Base-by-base conservation (phyloP, 495 filamentous ascomycete genomes). In the Aeminium ludgeri region DNA sequence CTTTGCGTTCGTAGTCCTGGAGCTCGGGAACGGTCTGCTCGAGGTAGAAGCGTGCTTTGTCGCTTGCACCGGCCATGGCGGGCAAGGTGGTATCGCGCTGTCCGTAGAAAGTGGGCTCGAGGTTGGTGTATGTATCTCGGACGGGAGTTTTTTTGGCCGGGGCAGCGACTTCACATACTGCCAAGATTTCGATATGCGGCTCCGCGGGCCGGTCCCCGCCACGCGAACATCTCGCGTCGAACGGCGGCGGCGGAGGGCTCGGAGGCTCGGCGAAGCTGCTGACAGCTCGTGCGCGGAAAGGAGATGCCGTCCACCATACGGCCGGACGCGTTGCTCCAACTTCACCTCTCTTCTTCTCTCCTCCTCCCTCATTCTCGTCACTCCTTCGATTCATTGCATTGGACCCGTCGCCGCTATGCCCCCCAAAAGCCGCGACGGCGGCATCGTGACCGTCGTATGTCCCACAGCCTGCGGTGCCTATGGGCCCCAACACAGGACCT, bases 31-130 rank as follows among this genome's bases (percentile, higher is more conserved):
- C 82, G 5, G 80, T 80, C 46, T 84, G 76, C 62, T 97, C 89
- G 33, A 96, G 68, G 57, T 79, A 94, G 61, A 86, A 95, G 20
- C 87, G 81, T 13, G 86, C 87, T 62, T 94, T 96, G 55, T 97
- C 91, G 45, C 79, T 81, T 31, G 83, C 74, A 33, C 71, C 73
- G 1, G 83, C 73, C 86, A 94, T 94, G 38, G 31, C 67, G 48
- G 12, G 8, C 32, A 8, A 25, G 23, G 8, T 8, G 23, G 3
- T 25, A 8, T 8, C 8, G 8, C 8, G 23, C 23, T 25, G 8
- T 25, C 3, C 8, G 23, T 25, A 4, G 23, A 25, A 25, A n/a
- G n/a, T n/a, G n/a, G n/a, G n/a, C n/a, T n/a, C 23, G 8, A 25
- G 23, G 23, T 4, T 3, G 23, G 23, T 25, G 23, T 25, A n/a